Evolutionary conservation across 1,284 basidiomycete genomes (phyloP), one percentile per base, ranked within the genome.

Genomic region (Melanopsichium pennsylvanicum): DNA sequence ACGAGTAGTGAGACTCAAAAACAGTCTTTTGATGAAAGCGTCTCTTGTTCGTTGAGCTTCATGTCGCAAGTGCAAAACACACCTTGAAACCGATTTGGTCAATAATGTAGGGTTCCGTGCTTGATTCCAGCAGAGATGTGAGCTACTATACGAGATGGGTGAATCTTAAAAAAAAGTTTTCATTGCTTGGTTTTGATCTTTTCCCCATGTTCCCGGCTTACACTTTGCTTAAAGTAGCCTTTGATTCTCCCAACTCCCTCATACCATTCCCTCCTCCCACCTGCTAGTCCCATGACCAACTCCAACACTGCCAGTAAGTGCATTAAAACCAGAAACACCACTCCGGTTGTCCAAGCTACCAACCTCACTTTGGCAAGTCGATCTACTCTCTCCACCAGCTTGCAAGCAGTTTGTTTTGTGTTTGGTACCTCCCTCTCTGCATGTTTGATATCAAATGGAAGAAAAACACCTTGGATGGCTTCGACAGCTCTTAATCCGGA

Each of bases 401-500:
- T 58, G 9, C 54, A 57, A 10, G 12, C 48, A 23, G 16, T 27
- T 34, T 29, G 33, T 11, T 66, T 55, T 13, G 4, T 3, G 8
- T n/a, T 16, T 1, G 62, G 50, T 10, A 58, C 29, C 23, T 45
- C 35, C 5, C 72, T 61, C 15, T 81, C 74, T 10, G 82, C 82
- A 19, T 81, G 71, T 21, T 32, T 42, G 22, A 81, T 47, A 0
- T 79, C 67, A 74, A 83, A 84, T 0, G 84, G 84, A n/a, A 80
- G 66, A 8, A 54, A 66, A 0, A 81, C 82, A 29, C 69, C 73
- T 32, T 44, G 41, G 29, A 84, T 81, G 5, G 76, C 74, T 5
- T 60, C 58, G 10, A 69, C 52, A 6, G 81, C 82, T 3, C 73
- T 72, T 43, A 84, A 67, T 0, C 83, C 83, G 0, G 79, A 87